Base-by-base conservation (phyloP, 2,329 filamentous ascomycete species). In the Ilyonectria robusta region DNA sequence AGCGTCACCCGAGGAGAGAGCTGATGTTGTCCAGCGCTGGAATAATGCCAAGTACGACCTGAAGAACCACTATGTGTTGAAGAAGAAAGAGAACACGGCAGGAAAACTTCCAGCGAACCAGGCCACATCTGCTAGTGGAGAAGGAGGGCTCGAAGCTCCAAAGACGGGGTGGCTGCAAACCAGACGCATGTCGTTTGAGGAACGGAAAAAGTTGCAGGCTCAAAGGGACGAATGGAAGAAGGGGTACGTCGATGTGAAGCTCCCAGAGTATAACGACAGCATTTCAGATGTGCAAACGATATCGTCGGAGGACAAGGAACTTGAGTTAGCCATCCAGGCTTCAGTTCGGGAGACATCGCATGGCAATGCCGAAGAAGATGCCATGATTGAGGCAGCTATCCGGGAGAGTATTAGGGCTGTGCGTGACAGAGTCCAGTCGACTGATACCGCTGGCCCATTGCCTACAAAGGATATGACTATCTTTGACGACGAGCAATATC, bases 311-410 rank as follows among this genome's bases (percentile, higher is more conserved):
- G 84, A 88, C 37, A 84, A 85, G 2, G 91, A 92, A 63, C 87
- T 94, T 47, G 93, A 95, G 76, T 84, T 87, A 47, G 93, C 93
- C 1, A 95, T 96, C 65, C 87, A 86, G 59, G 84, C 84, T 11
- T 93, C 92, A 1, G 91, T 96, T 1, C 82, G 84, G 8, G 87
- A 92, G 75, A 94, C 92, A 0, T 94, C 92, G 0, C 85, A 83
- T 1, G 93, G 93, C 11, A 86, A 95, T 69, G 76, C 85, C 0
- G 85, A 89, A 21, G 92, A 96, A 78, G 94, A 96, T 74, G 86
- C 85, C 23, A 84, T 88, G 65, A 86, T 97, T 54, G 93, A 94
- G 76, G 85, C 88, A 21, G 93, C 93, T 1, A 92, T 97, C 57
- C 86, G 92, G 15, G 90, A 92, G 6, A 94, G 92, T 69, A 84